Evolutionary conservation across 345 rosid species (phyloP), one percentile per base, ranked within the genome.

Genomic region (Linum lewisii): DNA sequence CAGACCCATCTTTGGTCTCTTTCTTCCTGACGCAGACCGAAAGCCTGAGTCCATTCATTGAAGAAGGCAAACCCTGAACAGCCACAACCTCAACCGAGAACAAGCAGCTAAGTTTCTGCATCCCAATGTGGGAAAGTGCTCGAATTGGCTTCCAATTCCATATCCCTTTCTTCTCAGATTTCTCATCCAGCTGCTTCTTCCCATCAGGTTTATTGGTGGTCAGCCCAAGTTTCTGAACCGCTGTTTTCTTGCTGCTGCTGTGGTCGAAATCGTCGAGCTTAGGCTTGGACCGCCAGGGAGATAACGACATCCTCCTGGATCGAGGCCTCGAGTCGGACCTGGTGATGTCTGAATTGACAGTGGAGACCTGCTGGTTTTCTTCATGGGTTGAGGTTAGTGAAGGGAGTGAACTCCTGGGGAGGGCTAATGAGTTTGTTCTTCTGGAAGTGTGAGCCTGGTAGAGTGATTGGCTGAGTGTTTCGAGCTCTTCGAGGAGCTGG

Each of bases 91-190:
- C 99, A 1, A 84, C 93, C 0, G 98, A 92, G 69, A 92, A 71
- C 78, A 92, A 72, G 58, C 98, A 88, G 72, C 89, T 86, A 64
- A 88, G 50, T 66, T 88, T 92, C 66, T 84, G 94, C 98, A 80
- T 92, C 54, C 91, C 88, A 25, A 92, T 83, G 51, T 82, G 95
- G 10, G 80, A 54, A 34, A 92, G 77, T 1, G 86, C 97, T 15
- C 95, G 84, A 57, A 92, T 78, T 8, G 98, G 98, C 62, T 88
- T 92, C 98, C 98, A 92, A 19, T 69, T 83, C 98, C 97, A 86
- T 64, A 88, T 73, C 36, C 97, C 97, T 66, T 74, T 88, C 73
- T 78, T 90, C 5, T 60, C 58, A n/a, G n/a, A n/a, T n/a, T 2
- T 78, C 49, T 44, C 63, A 74, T 21, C 68, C 56, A 32, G 52